Base-by-base conservation (phyloP, 306 rosid genomes). In the Elaeagnus macrophylla region DNA sequence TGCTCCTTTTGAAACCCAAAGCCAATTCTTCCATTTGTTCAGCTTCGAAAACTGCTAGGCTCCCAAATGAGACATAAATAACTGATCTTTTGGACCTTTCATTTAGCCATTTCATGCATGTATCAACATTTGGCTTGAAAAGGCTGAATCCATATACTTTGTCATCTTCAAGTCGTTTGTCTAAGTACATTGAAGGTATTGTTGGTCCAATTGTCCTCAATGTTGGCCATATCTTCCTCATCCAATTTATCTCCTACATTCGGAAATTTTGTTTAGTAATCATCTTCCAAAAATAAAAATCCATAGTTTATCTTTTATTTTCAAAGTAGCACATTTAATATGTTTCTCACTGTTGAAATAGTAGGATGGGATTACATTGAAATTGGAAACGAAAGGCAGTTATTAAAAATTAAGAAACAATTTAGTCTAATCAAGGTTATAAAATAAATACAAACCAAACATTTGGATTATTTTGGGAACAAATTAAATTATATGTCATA, bases 41-140 rank as follows among this genome's bases (percentile, higher is more conserved):
- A 2, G 25, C 19, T 10, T 14, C 48, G 1, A 56, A 42, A n/a
- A 41, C 6, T 2, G 69, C 62, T 16, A 35, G 11, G 36, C 69
- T 65, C n/a, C 69, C 69, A 15, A 65, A 56, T 48, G 69, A 65
- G n/a, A 58, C 62, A 47, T 56, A 55, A 10, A 47, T 50, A 5
- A 65, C 69, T 4, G 69, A 55, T 16, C 62, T 49, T 12, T 39
- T 17, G 37, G 56, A 25, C 42, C 48, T 65, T 16, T 53, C 17
- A 56, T 39, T 37, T 0, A 65, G 43, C 69, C 69, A 65, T 0
- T 13, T 39, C 37, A 18, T 56, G 60, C 54, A 52, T 1, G 39
- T 39, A 18, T n/a, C 54, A 16, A 7, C 10, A n/a, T 47, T 48
- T 10, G 69, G 51, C 41, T 47, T 56, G 5, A 46, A 46, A 8